Conservation (phyloP, 73 alveolate genomes). For the Paramecium caudatum region DNA sequence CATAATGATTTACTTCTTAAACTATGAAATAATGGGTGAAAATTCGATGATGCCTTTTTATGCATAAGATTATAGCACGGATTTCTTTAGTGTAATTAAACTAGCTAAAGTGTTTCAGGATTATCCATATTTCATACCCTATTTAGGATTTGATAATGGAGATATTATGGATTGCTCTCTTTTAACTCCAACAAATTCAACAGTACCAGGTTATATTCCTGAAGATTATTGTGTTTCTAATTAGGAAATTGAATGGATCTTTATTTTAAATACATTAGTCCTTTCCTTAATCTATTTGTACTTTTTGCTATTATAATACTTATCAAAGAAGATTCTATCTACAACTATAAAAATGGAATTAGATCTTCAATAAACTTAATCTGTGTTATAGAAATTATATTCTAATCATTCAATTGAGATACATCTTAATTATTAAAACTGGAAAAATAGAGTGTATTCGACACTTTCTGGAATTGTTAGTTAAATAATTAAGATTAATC, state of each 20-base stretch:
- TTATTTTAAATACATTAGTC: constrained; percentile 52
- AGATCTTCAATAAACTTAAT: background rate
- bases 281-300: constrained; percentile 29
- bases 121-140: constrained; percentile 18
- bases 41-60: background rate
- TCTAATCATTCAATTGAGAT: background rate
- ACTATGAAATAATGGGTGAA: background rate
- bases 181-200: background rate
- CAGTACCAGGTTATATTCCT: background rate
- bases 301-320: background rate
- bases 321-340: constrained; percentile 3
- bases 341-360: constrained; percentile 31
- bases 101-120: background rate
- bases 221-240: background rate
- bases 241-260: constrained; percentile 21
- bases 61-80: background rate
- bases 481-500: background rate
- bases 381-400: background rate
- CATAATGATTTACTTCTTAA: constrained; percentile 7
- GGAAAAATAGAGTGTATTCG: constrained; percentile 50
- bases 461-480: background rate
- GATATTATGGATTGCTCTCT: constrained; percentile 37
- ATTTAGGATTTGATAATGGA: constrained; percentile 62
- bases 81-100: background rate
- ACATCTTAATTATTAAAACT: constrained; percentile 12